Conservation (phyloP, 306 rosid genomes). For the Vachellia collinsii region DNA sequence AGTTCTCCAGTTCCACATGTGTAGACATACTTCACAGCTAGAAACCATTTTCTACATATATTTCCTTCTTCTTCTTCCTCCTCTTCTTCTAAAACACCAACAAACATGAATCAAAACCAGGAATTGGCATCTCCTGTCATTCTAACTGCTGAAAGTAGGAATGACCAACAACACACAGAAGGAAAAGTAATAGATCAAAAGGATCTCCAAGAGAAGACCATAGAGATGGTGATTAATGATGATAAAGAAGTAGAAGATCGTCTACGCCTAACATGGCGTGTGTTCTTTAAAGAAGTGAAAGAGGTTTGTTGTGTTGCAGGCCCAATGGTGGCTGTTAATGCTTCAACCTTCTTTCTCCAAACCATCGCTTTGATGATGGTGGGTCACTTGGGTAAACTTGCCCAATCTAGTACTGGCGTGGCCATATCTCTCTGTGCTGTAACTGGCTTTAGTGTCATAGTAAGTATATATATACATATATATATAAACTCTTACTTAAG, state of each 20-base stretch:
- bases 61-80: background rate
- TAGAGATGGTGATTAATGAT: background rate
- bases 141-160: too few species aligned
- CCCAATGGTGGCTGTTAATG: background rate
- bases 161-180: background rate
- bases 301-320: background rate
- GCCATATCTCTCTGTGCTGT: slow-evolving; percentile 60
- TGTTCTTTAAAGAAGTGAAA: background rate
- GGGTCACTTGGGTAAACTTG: slow-evolving; percentile 65
- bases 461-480: slow-evolving; percentile 23
- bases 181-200: slow-evolving; percentile 36
- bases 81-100: background rate
- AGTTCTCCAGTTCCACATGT: background rate
- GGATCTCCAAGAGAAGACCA: slow-evolving; percentile 20
- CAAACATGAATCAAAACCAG: background rate
- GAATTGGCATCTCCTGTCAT: background rate
- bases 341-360: slow-evolving; percentile 34
- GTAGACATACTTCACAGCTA: background rate
- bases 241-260: background rate
- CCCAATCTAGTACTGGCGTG: slow-evolving; percentile 65
- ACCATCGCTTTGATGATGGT: slow-evolving; percentile 57
- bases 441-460: slow-evolving; percentile 62
- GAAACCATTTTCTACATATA: background rate
- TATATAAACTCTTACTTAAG: too few species aligned
- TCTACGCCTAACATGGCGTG: background rate